phyloP scores from a whole-genome alignment of 371 early-diverging fungal species.

The Mortierella sp. region DNA sequence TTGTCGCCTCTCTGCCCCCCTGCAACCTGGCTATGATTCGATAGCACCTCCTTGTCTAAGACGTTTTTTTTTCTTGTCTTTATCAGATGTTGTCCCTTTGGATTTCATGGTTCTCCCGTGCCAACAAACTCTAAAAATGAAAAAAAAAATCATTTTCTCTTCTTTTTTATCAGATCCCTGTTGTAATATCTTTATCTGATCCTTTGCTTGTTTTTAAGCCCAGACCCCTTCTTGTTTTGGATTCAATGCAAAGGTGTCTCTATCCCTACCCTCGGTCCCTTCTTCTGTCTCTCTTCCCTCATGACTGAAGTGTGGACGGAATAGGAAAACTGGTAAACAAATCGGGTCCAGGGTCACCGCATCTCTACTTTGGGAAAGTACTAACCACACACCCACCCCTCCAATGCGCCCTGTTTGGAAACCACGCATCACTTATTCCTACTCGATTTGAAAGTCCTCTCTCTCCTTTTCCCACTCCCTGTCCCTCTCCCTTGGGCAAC shows the following conservation, averaged over 20 bases:
- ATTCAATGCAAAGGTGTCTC: background rate
- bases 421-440: background rate
- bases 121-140: background rate
- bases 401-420: background rate
- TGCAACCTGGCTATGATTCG: background rate
- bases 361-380: conserved; percentile 10
- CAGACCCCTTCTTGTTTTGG: background rate
- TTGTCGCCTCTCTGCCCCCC: background rate
- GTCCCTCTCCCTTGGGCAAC: too few species aligned
- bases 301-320: background rate
- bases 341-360: conserved; percentile 8
- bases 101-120: conserved; percentile 5
- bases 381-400: background rate
- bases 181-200: background rate
- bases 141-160: background rate
- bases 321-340: background rate
- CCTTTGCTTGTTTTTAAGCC: background rate
- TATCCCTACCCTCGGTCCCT: background rate
- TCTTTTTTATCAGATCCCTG: too few species aligned
- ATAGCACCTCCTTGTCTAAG: background rate
- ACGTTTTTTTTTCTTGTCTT: background rate
- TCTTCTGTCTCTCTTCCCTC: background rate
- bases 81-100: background rate
- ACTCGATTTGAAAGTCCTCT: too few species aligned
- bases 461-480: too few species aligned